Base-by-base conservation (phyloP, 371 early-diverging fungal genomes). In the Batkoa obscura region DNA sequence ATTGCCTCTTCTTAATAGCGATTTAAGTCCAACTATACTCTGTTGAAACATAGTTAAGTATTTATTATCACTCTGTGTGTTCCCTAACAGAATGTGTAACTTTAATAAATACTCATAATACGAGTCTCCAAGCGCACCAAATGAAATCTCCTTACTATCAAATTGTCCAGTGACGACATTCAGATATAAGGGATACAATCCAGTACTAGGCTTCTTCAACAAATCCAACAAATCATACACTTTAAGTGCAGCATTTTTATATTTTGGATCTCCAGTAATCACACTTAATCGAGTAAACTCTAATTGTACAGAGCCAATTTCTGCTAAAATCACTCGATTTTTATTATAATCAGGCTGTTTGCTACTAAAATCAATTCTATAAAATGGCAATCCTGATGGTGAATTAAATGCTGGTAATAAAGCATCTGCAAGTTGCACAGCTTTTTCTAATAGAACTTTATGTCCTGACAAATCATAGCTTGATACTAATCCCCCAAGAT, bases 261-360 rank as follows among this genome's bases (percentile, higher is more conserved):
- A 86, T 2, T 67, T 59, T 8, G 71, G 66, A 50, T 86, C 70
- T 0, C 78, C 74, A 0, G 88, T 84, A 41, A 89, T 70, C 35
- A 78, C 64, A 2, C 82, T 76, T 32, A 94, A 70, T 41, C 79
- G 70, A 45, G 83, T 79, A 62, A 88, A 88, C 67, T 96, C 97
- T 36, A 96, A 63, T 50, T 90, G 75, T 23, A 94, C 64, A 0
- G 91, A 81, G 2, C 90, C 91, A 12, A 86, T 79, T 56, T 92
- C 92, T 1, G 93, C 93, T 32, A 90, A 51, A 10, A 68, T 53
- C 6, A 43, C 33, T 35, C 9, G 38, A 2, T 31, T 42, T 52
- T 35, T 23, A 1, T 31, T 30, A 2, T n/a, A n/a, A 62, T 56
- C 58, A 31, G 30, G 31, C 38, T 33, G 33, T 10, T 23, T 47